Base-by-base conservation (phyloP, 257 asterid genomes). In the Solanum arcanum region DNA sequence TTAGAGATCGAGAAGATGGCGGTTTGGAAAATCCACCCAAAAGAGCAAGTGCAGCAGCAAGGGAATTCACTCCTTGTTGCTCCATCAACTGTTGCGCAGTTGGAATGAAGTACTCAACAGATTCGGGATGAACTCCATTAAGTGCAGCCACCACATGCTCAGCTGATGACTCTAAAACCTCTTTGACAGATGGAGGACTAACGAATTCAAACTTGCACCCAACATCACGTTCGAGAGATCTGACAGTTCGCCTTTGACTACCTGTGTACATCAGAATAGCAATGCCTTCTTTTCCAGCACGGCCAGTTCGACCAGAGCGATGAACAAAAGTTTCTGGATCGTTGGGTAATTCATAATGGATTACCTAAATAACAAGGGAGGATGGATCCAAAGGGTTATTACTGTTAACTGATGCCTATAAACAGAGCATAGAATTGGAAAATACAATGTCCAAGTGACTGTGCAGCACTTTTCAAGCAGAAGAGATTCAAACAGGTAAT, bases 241-340 rank as follows among this genome's bases (percentile, higher is more conserved):
- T 86, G 83, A 86, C 87, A 49, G 87, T 86, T 49, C 87, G 87
- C 72, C 84, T 86, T 86, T 86, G 87, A 33, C 44, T 86, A 47
- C 87, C 69, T 47, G 87, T 86, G 82, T 70, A 86, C 87, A 86
- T 86, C 83, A 86, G 83, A 72, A 86, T 86, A 52, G 87, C 87
- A 73, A 12, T 86, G 35, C 87, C 87, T 69, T 69, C 87, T 77
- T 86, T 86, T 86, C 87, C 87, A 46, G 87, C 87, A 47, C 99
- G 98, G 29, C 99, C 99, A 21, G 99, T 97, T 82, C 98, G 96
- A 66, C 99, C 99, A 84, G 99, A 97, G 42, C 99, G 98, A 83
- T 97, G 99, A 91, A 97, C 99, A 86, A 97, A 97, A 47, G 99
- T 94, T 89, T 97, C 99, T 3, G 99, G 97, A 87, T 96, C 99